Evolutionary conservation across 352 stramenopile species (phyloP).

Genomic region (Phytopythium mirpurense): DNA sequence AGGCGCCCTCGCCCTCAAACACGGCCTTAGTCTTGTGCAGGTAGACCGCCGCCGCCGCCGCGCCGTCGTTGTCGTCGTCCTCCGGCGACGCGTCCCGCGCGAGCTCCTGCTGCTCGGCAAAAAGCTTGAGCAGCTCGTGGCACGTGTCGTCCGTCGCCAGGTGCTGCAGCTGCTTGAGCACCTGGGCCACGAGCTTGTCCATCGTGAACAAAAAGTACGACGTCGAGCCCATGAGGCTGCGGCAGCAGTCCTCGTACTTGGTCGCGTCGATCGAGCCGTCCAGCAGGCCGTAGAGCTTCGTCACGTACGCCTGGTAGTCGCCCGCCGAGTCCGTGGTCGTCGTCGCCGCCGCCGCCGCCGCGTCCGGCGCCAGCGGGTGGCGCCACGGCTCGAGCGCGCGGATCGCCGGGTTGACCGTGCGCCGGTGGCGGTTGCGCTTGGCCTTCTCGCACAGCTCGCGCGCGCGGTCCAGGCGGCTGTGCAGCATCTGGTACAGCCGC

Average conservation of each 20-base stretch:
- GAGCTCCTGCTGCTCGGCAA: conserved; percentile 40
- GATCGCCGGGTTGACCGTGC: conserved; percentile 84
- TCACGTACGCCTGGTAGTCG: conserved; percentile 86
- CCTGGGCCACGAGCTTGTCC: conserved; percentile 82
- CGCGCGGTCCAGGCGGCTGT: conserved; percentile 78
- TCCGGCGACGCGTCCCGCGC: conserved; percentile 22
- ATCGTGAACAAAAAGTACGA: conserved; percentile 92
- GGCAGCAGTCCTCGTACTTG: conserved; percentile 88
- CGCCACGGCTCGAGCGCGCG: conserved; percentile 71
- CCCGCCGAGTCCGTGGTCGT: no score
- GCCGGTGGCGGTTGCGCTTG: conserved; percentile 79
- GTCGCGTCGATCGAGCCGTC: conserved; percentile 83
- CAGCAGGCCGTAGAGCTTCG: conserved; percentile 83
- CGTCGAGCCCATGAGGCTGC: conserved; percentile 85
- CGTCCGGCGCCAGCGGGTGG: conserved; percentile 38
- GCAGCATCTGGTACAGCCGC: conserved; percentile 85
- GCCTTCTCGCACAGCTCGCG: conserved; percentile 83
- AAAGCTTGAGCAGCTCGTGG: conserved; percentile 74
- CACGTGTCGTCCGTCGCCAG: conserved; percentile 76
- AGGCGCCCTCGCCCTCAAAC: conserved; percentile 79
- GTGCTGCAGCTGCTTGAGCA: conserved; percentile 89
- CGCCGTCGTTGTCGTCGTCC: no score
- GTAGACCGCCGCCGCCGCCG: conserved; percentile 45
- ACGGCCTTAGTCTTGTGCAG: conserved; percentile 74
- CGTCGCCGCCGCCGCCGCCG: conserved; percentile 43